phyloP scores from a whole-genome alignment of 2,329 filamentous ascomycete genomes.

The Fusarium sp. region DNA sequence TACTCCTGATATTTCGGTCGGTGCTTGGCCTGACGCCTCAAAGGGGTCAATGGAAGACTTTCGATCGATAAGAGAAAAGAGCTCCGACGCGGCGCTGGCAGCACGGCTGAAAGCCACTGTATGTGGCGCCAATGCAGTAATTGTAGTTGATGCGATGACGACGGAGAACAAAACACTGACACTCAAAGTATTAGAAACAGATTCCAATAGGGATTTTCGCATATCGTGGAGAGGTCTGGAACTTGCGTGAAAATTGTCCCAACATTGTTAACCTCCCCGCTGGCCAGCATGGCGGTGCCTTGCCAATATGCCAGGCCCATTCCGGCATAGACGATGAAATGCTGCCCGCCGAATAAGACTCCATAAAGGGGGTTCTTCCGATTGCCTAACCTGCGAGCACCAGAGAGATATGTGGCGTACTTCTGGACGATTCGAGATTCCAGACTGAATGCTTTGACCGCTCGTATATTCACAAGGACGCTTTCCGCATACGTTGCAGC shows the following conservation, averaged over 20 bases:
- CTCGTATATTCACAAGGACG: slow-evolving; percentile 50
- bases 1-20: rapidly evolving
- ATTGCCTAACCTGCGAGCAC: slow-evolving; percentile 38
- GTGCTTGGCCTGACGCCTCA: too few species aligned
- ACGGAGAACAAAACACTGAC: too few species aligned
- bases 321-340: slow-evolving; percentile 51
- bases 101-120: too few species aligned
- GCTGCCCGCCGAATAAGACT: neutral
- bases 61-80: too few species aligned
- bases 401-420: slow-evolving; percentile 50
- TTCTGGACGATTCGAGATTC: slow-evolving; percentile 49
- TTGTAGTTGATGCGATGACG: too few species aligned
- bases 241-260: slow-evolving; percentile 34
- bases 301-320: slow-evolving; percentile 58
- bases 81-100: too few species aligned
- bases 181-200: too few species aligned
- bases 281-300: slow-evolving; percentile 50
- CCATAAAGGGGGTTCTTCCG: neutral
- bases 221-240: too few species aligned
- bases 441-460: slow-evolving; percentile 55
- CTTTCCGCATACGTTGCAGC: slow-evolving; percentile 49
- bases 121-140: too few species aligned
- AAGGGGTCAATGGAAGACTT: too few species aligned
- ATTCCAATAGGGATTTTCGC: too few species aligned
- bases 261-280: slow-evolving; percentile 49